These are phyloP conservation scores for Schwanniomyces occidentalis DNA, from an alignment of 805 yeast species.

Conservation along the genomic window DNA sequence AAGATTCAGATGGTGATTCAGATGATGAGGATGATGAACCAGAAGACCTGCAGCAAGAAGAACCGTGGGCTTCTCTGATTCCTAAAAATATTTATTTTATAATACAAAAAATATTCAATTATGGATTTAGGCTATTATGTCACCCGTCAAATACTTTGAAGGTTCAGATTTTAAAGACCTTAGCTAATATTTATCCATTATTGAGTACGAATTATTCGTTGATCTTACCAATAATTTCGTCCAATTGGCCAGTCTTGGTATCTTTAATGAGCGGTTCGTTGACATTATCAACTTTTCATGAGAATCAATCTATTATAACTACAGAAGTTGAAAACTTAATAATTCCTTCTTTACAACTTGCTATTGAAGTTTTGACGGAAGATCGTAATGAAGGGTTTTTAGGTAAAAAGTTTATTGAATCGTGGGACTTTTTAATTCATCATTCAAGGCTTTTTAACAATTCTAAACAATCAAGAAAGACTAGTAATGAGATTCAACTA, in stretches of 20 bases:
- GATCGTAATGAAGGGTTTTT: conserved; percentile 45
- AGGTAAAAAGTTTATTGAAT: conserved; percentile 44
- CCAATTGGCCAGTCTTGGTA: conserved; percentile 33
- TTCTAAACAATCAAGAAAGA: background rate
- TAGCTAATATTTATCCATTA: conserved; percentile 30
- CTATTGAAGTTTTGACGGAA: conserved; percentile 23
- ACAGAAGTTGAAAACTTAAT: conserved; percentile 19
- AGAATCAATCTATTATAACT: conserved; percentile 6
- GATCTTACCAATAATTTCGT: conserved; percentile 32
- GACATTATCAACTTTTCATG: conserved; percentile 9
- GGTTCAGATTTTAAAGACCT: conserved; percentile 54
- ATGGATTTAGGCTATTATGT: conserved; percentile 68
- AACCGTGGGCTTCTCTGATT: conserved; percentile 64
- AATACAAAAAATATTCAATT: conserved; percentile 60
- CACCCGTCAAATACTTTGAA: conserved; percentile 63
- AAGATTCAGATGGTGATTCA: conserved; percentile 28
- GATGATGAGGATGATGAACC: conserved; percentile 18
- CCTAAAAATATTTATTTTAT: conserved; percentile 60
- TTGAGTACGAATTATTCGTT: conserved; percentile 30
- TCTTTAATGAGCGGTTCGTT: conserved; percentile 16
- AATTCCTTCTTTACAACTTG: conserved; percentile 29
- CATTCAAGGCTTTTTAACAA: conserved; percentile 5
- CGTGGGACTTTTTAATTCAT: conserved; percentile 35
- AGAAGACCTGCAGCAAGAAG: conserved; percentile 48
- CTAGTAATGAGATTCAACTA: conserved; percentile 1